A percentile compares a stretch with the other conserved stretches of the same genome.
These are phyloP conservation scores for Stipa capillata DNA, from an alignment of 176 grass and related monocot genomes.

Conservation along the genomic window DNA sequence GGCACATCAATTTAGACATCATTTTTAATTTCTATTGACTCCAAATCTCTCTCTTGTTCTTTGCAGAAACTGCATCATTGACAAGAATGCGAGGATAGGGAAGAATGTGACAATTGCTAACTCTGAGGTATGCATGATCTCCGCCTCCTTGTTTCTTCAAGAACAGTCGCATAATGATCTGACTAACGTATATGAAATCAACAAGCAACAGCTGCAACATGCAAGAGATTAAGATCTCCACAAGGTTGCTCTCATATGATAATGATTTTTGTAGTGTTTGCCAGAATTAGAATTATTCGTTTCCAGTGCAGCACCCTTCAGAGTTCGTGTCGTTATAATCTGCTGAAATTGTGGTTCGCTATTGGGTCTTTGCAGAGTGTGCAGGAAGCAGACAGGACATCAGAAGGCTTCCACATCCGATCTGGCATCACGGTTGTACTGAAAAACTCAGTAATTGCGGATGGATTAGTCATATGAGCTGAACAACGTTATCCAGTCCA, in stretches of 20 bases:
- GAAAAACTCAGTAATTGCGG: slow-evolving; percentile 70
- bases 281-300: background rate
- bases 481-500: background rate
- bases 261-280: background rate
- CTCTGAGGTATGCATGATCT: slow-evolving; percentile 44
- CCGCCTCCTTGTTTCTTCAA: background rate
- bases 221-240: background rate
- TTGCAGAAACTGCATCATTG: slow-evolving; percentile 80
- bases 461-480: slow-evolving; percentile 64
- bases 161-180: background rate
- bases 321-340: background rate
- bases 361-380: slow-evolving; percentile 48
- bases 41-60: background rate
- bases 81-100: slow-evolving; percentile 87
- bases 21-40: background rate
- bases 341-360: slow-evolving; percentile 1
- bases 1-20: background rate
- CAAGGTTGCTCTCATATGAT: background rate
- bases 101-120: slow-evolving; percentile 72
- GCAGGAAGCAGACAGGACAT: slow-evolving; percentile 63
- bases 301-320: background rate
- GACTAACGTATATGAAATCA: background rate
- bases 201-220: background rate
- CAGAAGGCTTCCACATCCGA: slow-evolving; percentile 87
- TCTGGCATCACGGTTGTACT: slow-evolving; percentile 78